These are phyloP conservation scores for Extremus antarcticus DNA, from an alignment of 495 filamentous ascomycete species.

Conservation along the genomic window DNA sequence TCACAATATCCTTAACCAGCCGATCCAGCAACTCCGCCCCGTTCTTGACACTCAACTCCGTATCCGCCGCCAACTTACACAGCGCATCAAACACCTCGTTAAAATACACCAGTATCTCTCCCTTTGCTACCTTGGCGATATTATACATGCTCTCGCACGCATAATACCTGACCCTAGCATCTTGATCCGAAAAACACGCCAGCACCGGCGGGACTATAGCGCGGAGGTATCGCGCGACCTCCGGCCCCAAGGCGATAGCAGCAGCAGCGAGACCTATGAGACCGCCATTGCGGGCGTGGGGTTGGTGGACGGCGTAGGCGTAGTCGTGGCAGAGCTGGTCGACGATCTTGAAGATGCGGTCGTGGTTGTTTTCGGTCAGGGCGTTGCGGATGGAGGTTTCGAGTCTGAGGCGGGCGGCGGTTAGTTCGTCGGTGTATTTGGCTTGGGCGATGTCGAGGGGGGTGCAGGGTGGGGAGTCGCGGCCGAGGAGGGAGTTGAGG, in stretches of 20 bases:
- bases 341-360: slow-evolving; percentile 72
- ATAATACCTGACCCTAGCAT: slow-evolving; percentile 96
- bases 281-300: slow-evolving; percentile 92
- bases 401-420: slow-evolving; percentile 44
- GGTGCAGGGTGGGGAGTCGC: slow-evolving; percentile 3
- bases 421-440: slow-evolving; percentile 1
- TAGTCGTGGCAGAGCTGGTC: slow-evolving; percentile 95
- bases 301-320: slow-evolving; percentile 94
- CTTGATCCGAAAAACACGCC: slow-evolving; percentile 97
- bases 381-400: slow-evolving; percentile 86
- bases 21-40: slow-evolving; percentile 94
- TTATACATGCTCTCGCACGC: slow-evolving; percentile 99
- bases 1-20: slow-evolving; percentile 93
- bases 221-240: slow-evolving; percentile 81
- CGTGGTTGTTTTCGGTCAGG: slow-evolving; percentile 61
- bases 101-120: slow-evolving; percentile 91
- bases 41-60: slow-evolving; percentile 95
- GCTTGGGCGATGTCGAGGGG: slow-evolving; percentile 1
- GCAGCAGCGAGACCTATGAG: slow-evolving; percentile 94
- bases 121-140: slow-evolving; percentile 97
- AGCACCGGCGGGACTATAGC: slow-evolving; percentile 93
- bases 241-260: slow-evolving; percentile 83
- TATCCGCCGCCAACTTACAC: slow-evolving; percentile 94
- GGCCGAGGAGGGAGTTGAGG: slow-evolving; percentile 4
- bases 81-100: slow-evolving; percentile 96